Base-by-base conservation (phyloP, 169 alveolate genomes). In the Cryptosporidium sp. region DNA sequence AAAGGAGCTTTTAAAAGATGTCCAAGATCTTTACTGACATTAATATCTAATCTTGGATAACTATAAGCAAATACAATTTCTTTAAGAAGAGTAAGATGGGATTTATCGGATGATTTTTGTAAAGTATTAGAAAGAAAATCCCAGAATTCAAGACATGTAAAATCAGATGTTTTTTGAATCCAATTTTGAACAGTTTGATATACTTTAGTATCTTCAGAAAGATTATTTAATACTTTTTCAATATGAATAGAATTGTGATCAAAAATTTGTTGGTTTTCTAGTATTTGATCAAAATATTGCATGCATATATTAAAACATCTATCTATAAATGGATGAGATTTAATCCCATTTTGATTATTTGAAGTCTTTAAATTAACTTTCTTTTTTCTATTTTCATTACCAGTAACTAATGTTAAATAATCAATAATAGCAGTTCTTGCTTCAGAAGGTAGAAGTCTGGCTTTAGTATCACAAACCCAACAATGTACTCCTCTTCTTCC, bases 401-500 rank as follows among this genome's bases (percentile, higher is more conserved):
- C 92, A 3, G 95, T 75, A 9, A 93, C 60, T 3, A 94, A 69
- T 29, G 92, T 93, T 70, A 94, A 85, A 42, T 94, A 94, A 67
- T 94, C 96, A 39, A 92, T 85, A 8, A 94, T 93, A n/a, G 95
- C 92, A 8, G 84, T 71, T 18, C 96, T 69, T 14, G 94, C 96
- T 14, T 94, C 96, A 31, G 86, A 51, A 2, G 96, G 95, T 6
- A 94, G 72, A 26, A 68, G 67, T 12, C 96, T 69, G n/a, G 96
- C 96, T 7, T 68, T 48, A 2, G 92, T 70, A 68, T 97, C 98
- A 84, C 99, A 95, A 29, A 98, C 97, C 99, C 99, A 98, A 91
- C 99, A 97, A 93, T 98, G 99, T 29, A 98, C 96, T 52, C 99
- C 99, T 93, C 99, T 96, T 75, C 99, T 95, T 33, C 99, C 99